Evolutionary conservation across 1,139 yeast species (phyloP).

Genomic region (Pichia sp.): DNA sequence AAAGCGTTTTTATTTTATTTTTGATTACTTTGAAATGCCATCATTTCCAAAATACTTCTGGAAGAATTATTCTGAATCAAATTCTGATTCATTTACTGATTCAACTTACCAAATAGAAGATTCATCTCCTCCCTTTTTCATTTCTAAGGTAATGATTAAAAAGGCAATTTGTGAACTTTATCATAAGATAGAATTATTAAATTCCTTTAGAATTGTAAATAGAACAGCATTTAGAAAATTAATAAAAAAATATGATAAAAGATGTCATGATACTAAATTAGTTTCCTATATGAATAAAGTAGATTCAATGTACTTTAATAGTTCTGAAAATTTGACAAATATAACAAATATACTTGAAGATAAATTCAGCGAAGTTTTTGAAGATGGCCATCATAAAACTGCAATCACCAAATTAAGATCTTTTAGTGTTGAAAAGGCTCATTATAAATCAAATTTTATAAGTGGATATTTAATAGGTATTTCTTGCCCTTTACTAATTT

Average conservation of each 20-base stretch:
- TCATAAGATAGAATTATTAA: conserved; percentile 68
- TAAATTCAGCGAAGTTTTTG: conserved; percentile 59
- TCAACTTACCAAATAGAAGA: neutral
- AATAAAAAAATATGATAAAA: conserved; percentile 83
- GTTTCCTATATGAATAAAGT: conserved; percentile 55
- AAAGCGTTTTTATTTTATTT: conserved; percentile 6
- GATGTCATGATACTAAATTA: conserved; percentile 45
- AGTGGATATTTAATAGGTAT: conserved; percentile 69
- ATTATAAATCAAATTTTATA: conserved; percentile 42
- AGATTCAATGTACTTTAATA: conserved; percentile 48
- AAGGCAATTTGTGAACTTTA: conserved; percentile 76
- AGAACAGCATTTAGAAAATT: conserved; percentile 86
- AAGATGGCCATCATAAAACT: conserved; percentile 63
- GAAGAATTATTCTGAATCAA: neutral
- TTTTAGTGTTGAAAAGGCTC: conserved; percentile 35
- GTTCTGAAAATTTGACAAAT: conserved; percentile 63
- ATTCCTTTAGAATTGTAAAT: conserved; percentile 70
- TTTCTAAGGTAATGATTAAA: conserved; percentile 70
- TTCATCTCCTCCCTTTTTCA: conserved; percentile 42
- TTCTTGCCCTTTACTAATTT: conserved; percentile 54
- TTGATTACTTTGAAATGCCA: conserved; percentile 13
- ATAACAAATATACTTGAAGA: conserved; percentile 59
- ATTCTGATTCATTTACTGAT: neutral
- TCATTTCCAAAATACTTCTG: conserved; percentile 10
- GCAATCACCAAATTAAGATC: conserved; percentile 69